Base-by-base conservation (phyloP, 1,284 basidiomycete species). In the Boletellus deceptivus region DNA sequence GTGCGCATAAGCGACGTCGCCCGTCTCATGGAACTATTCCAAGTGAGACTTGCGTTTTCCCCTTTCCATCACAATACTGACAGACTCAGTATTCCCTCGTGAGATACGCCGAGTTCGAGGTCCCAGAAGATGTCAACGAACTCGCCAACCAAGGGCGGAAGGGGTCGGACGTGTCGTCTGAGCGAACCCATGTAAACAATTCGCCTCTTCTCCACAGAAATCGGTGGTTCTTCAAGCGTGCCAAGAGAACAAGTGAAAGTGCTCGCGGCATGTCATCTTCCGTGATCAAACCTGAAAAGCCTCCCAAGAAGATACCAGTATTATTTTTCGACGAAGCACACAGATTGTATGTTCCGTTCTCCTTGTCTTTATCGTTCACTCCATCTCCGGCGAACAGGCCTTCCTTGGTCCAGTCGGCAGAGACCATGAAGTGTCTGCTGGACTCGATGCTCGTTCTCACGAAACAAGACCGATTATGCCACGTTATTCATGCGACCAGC, bases 271-370 rank as follows among this genome's bases (percentile, higher is more conserved):
- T 64, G 55, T 70, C 65, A 14, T 70, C 67, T 33, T 63, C 59
- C 33, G 45, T 61, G 43, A 53, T 65, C 47, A 67, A 73, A 55
- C 56, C 62, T 9, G 70, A 70, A 42, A 68, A 64, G 34, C 72
- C 71, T 14, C 48, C 55, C 49, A 91, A 90, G 72, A 86, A 82
- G 68, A 83, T 89, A 64, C 89, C 88, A 0, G 86, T 90, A 7
- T 78, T 91, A 52, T 86, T 91, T 63, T 81, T 92, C 53, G 89
- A 91, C 58, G 90, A 91, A 64, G 88, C 89, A 1, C 89, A 91
- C 63, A 88, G 86, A 62, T 69, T 90, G 87, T 88, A 64, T 49
- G 82, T 64, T 24, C 38, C 22, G 3, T 33, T 39, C 48, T 27
- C 17, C 48, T 36, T 41, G 37, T 46, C 4, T 27, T 20, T 18